Evolutionary conservation across 768 basidiomycete genomes (phyloP), one percentile per base, ranked within the genome.

Genomic region (Lactarius hatsudake): DNA sequence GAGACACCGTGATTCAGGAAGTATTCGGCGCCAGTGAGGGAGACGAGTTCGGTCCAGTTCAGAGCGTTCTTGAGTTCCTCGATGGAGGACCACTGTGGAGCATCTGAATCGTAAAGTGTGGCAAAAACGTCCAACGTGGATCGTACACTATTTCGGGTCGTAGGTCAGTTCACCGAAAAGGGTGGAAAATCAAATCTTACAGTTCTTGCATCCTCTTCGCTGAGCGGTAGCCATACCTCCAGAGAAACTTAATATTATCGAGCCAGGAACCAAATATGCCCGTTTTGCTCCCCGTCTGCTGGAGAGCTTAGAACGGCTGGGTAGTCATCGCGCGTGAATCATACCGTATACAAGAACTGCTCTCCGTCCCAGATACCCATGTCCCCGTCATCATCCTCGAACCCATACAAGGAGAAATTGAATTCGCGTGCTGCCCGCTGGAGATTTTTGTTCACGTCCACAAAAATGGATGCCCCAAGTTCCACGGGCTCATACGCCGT

Each of bases 401-500:
- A 86, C 12, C 40, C 77, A 36, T 72, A 74, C 61, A 82, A 80
- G 3, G 83, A 85, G 26, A 96, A 81, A 69, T 89, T 88, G 76
- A 94, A 95, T 62, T 92, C 92, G 43, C 89, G 81, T 0, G 87
- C 83, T 2, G 95, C 96, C 63, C 93, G 86, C 79, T 81, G 79
- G 62, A 89, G 62, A 74, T 89, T 88, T 74, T 80, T 87, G 79
- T 97, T 94, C 5, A 81, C 84, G 63, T 83, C 71, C 15, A 96
- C 89, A 73, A 96, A 97, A 64, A 96, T 89, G n/a, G 88, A 89
- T 0, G 89, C 96, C 0, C 95, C 96, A 1, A 96, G 80, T 73
- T 97, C 96, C 30, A 93, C 77, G 28, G 87, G 85, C 30, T 82
- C 81, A 20, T 89, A 80, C 5, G 78, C 74, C 55, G 84, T 77